Base-by-base conservation (phyloP, 2,329 filamentous ascomycete species). In the Alternaria triticina region DNA sequence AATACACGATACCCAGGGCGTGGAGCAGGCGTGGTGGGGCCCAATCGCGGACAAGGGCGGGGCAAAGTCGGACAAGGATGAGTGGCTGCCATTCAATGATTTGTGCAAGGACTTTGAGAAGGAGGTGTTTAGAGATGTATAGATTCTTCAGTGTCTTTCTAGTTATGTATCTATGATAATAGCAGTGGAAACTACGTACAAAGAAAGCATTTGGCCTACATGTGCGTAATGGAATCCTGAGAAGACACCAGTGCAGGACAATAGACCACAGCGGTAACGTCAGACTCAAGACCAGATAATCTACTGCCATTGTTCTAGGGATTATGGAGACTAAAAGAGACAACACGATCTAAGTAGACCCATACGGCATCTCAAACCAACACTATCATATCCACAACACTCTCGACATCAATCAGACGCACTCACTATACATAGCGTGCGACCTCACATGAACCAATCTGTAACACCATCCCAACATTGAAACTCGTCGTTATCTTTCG, bases 381-480 rank as follows among this genome's bases (percentile, higher is more conserved):
- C 28, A 40, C 30, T 36, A n/a, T 22, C 20, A 40, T 40, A 20
- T 23, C 23, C 9, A 13, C 28, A 40, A 15, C n/a, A 54, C 33
- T 27, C 36, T 12, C 36, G 25, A 20, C 22, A 44, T 36, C 20
- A 54, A 44, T n/a, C 11, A 44, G 4, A 11, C 10, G 28, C 52
- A 28, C 30, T 10, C 9, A 20, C 36, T n/a, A 54, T 22, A 9
- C 11, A 44, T n/a, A 15, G 5, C 12, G 25, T 20, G 11, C 11
- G 13, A 25, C 22, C 11, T 54, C 36, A 69, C 33, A 52, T 30
- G 11, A 61, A 68, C 59, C 61, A 70, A 58, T 69, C 63, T 9
- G 56, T 57, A 27, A 62, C 60, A 22, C 63, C 67, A 20, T 70
- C 64, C 65, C 67, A 68, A 6, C n/a, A 43, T 17, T 8, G 15